Evolutionary conservation across 352 stramenopile genomes (phyloP).

Genomic region (Phytophthora syringae): DNA sequence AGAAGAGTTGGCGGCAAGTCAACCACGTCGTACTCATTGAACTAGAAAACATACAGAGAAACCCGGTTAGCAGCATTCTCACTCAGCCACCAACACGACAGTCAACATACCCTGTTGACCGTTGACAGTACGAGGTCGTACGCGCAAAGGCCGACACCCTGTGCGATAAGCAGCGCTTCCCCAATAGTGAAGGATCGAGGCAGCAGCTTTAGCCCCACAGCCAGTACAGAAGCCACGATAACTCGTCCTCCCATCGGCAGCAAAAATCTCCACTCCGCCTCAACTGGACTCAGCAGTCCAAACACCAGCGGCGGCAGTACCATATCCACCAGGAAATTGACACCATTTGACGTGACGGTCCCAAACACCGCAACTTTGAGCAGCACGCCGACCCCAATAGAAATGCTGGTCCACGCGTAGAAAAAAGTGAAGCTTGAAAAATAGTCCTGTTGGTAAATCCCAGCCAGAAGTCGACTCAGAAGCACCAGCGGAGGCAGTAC

Average conservation of each 20-base stretch:
- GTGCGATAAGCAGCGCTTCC: slow-evolving; percentile 69
- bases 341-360: slow-evolving; percentile 39
- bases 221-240: slow-evolving; percentile 43
- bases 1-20: slow-evolving; percentile 8
- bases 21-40: slow-evolving; percentile 35
- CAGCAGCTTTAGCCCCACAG: slow-evolving; percentile 49
- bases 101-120: slow-evolving; percentile 38
- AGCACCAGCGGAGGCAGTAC: slow-evolving; percentile 64
- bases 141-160: slow-evolving; percentile 56
- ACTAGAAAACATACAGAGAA: slow-evolving; percentile 7
- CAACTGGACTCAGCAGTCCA: slow-evolving; percentile 34
- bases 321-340: slow-evolving; percentile 50
- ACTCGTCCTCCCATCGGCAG: slow-evolving; percentile 45
- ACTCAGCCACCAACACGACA: neutral
- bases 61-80: neutral
- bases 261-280: slow-evolving; percentile 40
- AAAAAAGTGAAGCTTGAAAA: slow-evolving; percentile 56
- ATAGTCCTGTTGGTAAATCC: slow-evolving; percentile 32
- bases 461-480: slow-evolving; percentile 56
- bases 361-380: slow-evolving; percentile 52
- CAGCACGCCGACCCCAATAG: slow-evolving; percentile 51
- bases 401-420: slow-evolving; percentile 62
- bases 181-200: slow-evolving; percentile 77
- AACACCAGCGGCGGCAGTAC: slow-evolving; percentile 43
- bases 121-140: slow-evolving; percentile 64